Conservation (phyloP, 176 grass and related monocot genomes). For the Elymus sibiricus region DNA sequence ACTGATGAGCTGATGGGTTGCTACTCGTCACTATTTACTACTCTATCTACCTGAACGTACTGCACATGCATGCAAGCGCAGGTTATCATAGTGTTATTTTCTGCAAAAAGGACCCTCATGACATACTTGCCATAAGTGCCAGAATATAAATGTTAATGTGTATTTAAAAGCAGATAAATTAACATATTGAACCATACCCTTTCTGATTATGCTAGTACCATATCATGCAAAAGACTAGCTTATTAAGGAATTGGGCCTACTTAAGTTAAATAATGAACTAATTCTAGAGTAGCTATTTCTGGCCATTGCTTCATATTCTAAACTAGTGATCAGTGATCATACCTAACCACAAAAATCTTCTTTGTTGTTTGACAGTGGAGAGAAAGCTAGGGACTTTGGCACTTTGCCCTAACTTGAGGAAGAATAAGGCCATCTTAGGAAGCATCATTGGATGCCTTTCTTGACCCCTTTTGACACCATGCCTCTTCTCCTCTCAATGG, state of each 20-base stretch:
- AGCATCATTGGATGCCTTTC: conserved; percentile 47
- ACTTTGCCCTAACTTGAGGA: conserved; percentile 36
- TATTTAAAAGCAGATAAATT: not conserved
- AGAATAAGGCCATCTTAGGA: conserved; percentile 28
- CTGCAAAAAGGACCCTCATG: not conserved
- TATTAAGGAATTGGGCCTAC: conserved; percentile 4
- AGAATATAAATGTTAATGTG: not conserved
- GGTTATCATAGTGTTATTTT: conserved; percentile 3
- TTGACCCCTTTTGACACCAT: conserved; percentile 32
- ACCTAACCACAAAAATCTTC: conserved; percentile 24
- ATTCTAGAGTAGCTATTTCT: conserved; percentile 26
- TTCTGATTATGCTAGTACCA: not conserved
- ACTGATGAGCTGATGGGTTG: not conserved
- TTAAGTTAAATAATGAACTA: not conserved
- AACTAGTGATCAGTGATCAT: not conserved
- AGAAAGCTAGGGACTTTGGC: conserved; percentile 6
- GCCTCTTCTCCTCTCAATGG: conserved; percentile 10
- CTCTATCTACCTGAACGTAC: not conserved
- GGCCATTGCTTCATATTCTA: conserved; percentile 21
- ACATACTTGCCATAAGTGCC: not conserved
- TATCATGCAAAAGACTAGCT: not conserved
- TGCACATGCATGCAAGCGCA: conserved; percentile 2
- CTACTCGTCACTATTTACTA: too few species aligned
- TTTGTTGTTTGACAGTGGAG: conserved; percentile 35
- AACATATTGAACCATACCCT: not conserved